Evolutionary conservation across 2,329 filamentous ascomycete genomes (phyloP), one percentile per base, ranked within the genome.

Genomic region (Pseudogymnoascus verrucosus): DNA sequence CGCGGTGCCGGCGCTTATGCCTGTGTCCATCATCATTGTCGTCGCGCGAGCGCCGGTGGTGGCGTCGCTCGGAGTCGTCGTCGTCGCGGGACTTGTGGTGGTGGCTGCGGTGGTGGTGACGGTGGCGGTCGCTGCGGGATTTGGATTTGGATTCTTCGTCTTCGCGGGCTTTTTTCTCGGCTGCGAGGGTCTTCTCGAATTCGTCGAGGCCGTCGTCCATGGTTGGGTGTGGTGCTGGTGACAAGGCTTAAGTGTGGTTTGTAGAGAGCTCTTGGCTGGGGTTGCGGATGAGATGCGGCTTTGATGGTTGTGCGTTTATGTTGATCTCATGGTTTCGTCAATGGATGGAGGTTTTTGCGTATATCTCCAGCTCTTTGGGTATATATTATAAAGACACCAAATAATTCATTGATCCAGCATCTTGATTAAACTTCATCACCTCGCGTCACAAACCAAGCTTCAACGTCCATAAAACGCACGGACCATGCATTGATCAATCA

Each of bases 151-250:
- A 75, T 65, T 75, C 76, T 64, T 81, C 81, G 40, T 73, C 73
- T 47, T 84, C 80, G 63, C 82, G 79, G 57, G 79, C 76, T 0
- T 78, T 78, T 71, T 86, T 88, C 67, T 84, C 86, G 51, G 86
- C 82, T 1, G 87, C 89, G 11, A 96, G 80, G 26, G 86, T 80
- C 73, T 88, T 90, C 74, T 96, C 91, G 65, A 96, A 96, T 64
- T 93, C 90, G 60, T 82, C 82, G 8, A 84, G 76, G n/a, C 81
- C 77, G 67, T 82, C 79, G 26, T 34, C 66, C 63, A 54, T 62
- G 57, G 57, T 65, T 51, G 5, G 23, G 23, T 28, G 12, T 28
- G 23, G 21, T 28, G 44, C 5, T 51, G 23, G 23, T 26, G 44
- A 51, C 12, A 12, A 28, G 21, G 44, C 12, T 28, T 51, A 5